phyloP scores from a whole-genome alignment of 1,139 yeast species.

The Diutina ranongensis region DNA sequence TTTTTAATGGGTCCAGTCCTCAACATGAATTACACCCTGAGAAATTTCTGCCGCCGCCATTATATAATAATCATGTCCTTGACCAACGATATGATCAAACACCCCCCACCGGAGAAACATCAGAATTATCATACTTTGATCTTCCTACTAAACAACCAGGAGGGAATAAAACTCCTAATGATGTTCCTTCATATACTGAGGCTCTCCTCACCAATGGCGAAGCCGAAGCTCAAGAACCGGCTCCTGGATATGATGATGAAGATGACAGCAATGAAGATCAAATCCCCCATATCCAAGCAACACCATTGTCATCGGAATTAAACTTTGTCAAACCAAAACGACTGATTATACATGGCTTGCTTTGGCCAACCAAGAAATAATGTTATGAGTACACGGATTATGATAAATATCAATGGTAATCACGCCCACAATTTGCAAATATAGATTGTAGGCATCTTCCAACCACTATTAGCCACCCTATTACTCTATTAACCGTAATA shows the following conservation, averaged over 20 bases:
- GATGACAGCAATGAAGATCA: background rate
- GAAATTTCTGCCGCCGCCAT: slow-evolving; percentile 1
- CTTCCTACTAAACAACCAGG: background rate
- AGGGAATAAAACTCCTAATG: background rate
- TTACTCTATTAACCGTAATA: too few relatives aligned
- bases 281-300: background rate
- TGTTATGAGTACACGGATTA: too few relatives aligned
- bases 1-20: background rate
- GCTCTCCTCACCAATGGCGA: background rate
- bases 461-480: too few relatives aligned
- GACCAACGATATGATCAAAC: background rate
- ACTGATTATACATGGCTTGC: background rate
- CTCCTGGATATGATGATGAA: background rate
- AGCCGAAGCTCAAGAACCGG: background rate
- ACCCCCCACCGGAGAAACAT: background rate
- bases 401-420: too few relatives aligned
- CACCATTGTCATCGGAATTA: too few relatives aligned
- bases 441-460: too few relatives aligned
- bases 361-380: background rate
- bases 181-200: background rate
- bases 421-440: too few relatives aligned
- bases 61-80: background rate
- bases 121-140: background rate
- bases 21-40: background rate
- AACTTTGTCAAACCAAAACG: background rate